Conservation (phyloP, 176 grass and related monocot species). For the Lolium perenne region DNA sequence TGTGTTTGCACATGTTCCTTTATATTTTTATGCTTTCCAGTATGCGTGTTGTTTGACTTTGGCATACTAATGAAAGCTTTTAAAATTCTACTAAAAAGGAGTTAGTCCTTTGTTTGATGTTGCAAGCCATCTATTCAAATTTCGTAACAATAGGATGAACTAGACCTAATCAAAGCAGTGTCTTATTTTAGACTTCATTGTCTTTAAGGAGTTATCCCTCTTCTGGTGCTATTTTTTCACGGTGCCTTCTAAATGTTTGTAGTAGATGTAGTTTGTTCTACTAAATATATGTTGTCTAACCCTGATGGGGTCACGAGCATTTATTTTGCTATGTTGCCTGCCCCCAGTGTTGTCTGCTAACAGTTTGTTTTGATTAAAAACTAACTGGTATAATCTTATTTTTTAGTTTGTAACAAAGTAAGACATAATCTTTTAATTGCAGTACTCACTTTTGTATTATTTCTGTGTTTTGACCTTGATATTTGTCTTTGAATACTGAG, state of each 20-base stretch:
- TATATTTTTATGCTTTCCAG: slow-evolving; percentile 27
- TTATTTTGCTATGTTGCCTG: slow-evolving; percentile 18
- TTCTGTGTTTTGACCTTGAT: slow-evolving; percentile 24
- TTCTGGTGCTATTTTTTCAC: slow-evolving; percentile 24
- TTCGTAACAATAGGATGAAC: slow-evolving; percentile 16
- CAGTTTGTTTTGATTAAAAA: slow-evolving; percentile 30
- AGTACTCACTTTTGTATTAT: slow-evolving; percentile 15
- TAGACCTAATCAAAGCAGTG: slow-evolving; percentile 5
- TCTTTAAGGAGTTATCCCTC: background rate
- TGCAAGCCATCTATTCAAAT: background rate
- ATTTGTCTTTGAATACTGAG: slow-evolving; percentile 34
- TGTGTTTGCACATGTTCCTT: background rate
- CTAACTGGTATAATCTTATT: background rate
- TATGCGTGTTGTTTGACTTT: slow-evolving; percentile 31
- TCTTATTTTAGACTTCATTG: background rate
- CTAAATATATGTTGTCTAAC: slow-evolving; percentile 25
- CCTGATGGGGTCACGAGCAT: background rate
- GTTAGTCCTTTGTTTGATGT: slow-evolving; percentile 22
- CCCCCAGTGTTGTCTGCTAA: slow-evolving; percentile 7
- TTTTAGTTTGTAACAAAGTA: slow-evolving; percentile 21
- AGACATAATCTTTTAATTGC: background rate
- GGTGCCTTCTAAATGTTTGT: background rate
- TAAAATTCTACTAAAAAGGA: slow-evolving; percentile 3
- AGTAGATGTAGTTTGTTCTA: slow-evolving; percentile 34
- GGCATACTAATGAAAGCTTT: slow-evolving; percentile 4